Conservation (phyloP, 257 asterid species). For the Ballota nigra region DNA sequence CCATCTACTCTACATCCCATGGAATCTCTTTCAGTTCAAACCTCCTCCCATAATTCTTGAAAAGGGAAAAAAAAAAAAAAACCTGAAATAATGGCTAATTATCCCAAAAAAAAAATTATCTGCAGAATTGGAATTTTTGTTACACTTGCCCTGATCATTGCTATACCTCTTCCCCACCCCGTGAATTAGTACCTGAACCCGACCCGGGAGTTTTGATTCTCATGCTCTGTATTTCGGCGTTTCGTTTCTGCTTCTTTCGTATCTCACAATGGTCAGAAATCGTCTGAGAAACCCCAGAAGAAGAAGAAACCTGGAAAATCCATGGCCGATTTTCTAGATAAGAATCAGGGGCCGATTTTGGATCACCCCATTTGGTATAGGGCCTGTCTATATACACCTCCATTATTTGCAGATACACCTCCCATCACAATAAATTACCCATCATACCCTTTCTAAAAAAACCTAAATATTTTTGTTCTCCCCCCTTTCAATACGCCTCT, state of each 20-base stretch:
- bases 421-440: no score
- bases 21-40: neutral
- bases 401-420: no score
- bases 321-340: conserved; percentile 32
- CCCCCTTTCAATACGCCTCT: no score
- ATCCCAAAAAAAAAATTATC: conserved; percentile 26
- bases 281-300: conserved; percentile 11
- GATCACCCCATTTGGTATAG: conserved; percentile 73
- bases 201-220: conserved; percentile 27
- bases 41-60: no score
- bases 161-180: conserved; percentile 5
- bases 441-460: no score
- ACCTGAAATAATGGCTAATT: conserved; percentile 27
- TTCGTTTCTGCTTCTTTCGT: conserved; percentile 41
- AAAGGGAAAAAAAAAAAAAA: no score
- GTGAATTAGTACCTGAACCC: neutral
- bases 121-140: conserved; percentile 23
- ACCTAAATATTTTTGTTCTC: no score
- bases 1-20: no score
- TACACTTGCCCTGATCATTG: conserved; percentile 30
- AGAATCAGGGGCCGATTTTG: conserved; percentile 37
- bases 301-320: neutral
- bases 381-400: no score
- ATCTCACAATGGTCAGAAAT: conserved; percentile 38
- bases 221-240: conserved; percentile 54